Conservation (phyloP, 441 rosid species). For the Corymbia citriodora region DNA sequence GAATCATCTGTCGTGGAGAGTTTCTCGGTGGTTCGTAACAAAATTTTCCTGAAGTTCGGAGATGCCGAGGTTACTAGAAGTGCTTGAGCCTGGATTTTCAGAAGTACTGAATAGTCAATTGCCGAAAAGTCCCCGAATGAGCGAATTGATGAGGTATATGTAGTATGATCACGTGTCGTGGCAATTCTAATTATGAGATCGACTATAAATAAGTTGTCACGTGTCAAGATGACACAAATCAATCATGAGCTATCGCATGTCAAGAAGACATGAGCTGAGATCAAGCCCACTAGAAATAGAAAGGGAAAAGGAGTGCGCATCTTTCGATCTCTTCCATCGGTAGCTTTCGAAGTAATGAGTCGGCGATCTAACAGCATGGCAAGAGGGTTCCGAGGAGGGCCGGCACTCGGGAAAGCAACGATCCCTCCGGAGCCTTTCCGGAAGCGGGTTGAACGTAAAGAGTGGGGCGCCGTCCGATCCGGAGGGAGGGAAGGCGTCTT, state of each 20-base stretch:
- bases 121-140: background rate
- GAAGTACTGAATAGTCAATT: background rate
- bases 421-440: background rate
- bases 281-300: background rate
- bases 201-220: accelerated
- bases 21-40: background rate
- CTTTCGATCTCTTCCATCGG: background rate
- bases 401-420: background rate
- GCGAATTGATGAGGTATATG: background rate
- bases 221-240: accelerated
- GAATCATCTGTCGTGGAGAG: background rate
- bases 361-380: background rate
- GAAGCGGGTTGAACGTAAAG: background rate
- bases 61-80: background rate
- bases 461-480: background rate
- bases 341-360: background rate
- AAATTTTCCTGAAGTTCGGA: background rate
- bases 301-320: background rate
- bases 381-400: background rate
- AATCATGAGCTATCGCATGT: background rate
- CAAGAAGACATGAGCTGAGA: accelerated
- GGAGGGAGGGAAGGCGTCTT: background rate
- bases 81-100: too few relatives aligned
- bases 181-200: background rate
- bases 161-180: background rate